These are phyloP conservation scores for Leccinum variicolor DNA, from an alignment of 768 basidiomycete species.

Conservation along the genomic window DNA sequence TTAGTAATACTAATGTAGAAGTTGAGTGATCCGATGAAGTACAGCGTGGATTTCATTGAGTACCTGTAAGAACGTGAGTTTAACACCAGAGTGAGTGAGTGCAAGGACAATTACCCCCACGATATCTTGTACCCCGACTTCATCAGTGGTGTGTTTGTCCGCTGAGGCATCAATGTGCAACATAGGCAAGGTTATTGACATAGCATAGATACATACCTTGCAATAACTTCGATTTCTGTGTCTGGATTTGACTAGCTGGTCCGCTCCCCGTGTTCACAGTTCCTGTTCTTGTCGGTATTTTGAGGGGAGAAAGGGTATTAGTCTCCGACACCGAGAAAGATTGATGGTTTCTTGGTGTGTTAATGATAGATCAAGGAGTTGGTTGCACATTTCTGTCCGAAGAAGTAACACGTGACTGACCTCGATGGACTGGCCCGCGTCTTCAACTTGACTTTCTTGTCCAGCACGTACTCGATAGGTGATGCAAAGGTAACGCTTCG, in stretches of 20 bases:
- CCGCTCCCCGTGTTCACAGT: not conserved
- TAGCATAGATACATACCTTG: conserved; percentile 3
- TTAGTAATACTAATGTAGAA: conserved; percentile 13
- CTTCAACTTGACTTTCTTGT: conserved; percentile 1
- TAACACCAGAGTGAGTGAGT: not conserved
- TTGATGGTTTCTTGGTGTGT: not conserved
- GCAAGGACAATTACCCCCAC: conserved; percentile 35
- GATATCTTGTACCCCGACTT: conserved; percentile 34
- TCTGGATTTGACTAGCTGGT: not conserved
- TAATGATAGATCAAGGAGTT: not conserved
- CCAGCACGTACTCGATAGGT: conserved; percentile 17
- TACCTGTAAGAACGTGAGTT: conserved; percentile 32
- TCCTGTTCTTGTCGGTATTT: not conserved
- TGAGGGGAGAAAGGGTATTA: conserved; percentile 18
- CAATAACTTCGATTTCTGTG: conserved; percentile 2
- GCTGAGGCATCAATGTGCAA: not conserved
- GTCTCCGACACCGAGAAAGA: conserved; percentile 2
- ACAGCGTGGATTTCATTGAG: conserved; percentile 51
- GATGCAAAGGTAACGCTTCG: conserved; percentile 31
- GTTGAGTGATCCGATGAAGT: not conserved
- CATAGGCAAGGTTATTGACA: not conserved
- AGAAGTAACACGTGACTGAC: conserved; percentile 1
- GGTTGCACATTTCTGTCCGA: not conserved
- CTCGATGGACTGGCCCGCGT: conserved; percentile 1
- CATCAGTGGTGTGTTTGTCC: conserved; percentile 1